These are phyloP conservation scores for Meira nashicola DNA, from an alignment of 1,284 basidiomycete species.

Conservation along the genomic window DNA sequence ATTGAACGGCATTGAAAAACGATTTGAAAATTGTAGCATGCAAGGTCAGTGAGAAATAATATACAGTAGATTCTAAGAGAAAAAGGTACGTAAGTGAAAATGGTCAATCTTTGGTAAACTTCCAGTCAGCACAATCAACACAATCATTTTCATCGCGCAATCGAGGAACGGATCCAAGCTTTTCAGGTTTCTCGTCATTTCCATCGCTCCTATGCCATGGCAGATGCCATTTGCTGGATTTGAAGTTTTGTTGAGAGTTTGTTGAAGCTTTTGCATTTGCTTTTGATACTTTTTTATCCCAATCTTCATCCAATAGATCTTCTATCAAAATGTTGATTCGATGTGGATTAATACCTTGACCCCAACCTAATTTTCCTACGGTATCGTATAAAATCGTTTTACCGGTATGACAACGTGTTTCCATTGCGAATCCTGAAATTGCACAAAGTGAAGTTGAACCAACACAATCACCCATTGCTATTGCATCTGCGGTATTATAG, in stretches of 20 bases:
- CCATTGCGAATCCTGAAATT: slow-evolving; percentile 49
- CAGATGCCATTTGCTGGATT: slow-evolving; percentile 27
- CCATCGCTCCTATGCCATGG: slow-evolving; percentile 26
- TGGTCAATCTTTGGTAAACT: no score
- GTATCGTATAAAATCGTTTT: slow-evolving; percentile 83
- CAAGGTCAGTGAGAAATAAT: no score
- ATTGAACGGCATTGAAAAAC: no score
- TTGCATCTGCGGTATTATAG: slow-evolving; percentile 75
- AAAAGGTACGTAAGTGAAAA: no score
- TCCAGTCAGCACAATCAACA: not conserved
- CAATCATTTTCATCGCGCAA: slow-evolving; percentile 23
- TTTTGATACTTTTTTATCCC: slow-evolving; percentile 57
- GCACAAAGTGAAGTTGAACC: slow-evolving; percentile 41
- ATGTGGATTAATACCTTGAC: slow-evolving; percentile 71
- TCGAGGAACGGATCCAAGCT: slow-evolving; percentile 28
- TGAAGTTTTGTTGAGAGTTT: not conserved
- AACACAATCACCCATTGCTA: slow-evolving; percentile 50
- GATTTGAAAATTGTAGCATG: no score
- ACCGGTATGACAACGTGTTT: slow-evolving; percentile 69
- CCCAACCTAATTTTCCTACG: slow-evolving; percentile 75
- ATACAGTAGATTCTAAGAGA: no score
- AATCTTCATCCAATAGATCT: slow-evolving; percentile 68
- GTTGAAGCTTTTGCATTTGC: slow-evolving; percentile 20
- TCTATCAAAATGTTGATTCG: slow-evolving; percentile 71
- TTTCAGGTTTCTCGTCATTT: slow-evolving; percentile 23